Percentiles rank a stretch among this genome's conserved stretches.
Conservation (phyloP, 805 yeast species). For the Monosporozyma siamensis region DNA sequence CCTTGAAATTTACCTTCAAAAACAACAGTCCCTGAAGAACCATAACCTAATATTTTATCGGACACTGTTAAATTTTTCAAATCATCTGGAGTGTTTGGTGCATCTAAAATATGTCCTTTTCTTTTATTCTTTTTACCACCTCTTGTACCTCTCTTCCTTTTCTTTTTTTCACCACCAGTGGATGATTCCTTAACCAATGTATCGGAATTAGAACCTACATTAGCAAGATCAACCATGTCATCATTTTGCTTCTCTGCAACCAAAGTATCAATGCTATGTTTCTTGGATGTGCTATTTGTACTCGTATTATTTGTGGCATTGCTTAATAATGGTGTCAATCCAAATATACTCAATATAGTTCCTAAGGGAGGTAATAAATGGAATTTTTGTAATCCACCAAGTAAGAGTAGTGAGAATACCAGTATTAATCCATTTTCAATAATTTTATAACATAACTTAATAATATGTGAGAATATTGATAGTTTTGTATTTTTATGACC, state of each 20-base stretch:
- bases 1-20: constrained; percentile 83
- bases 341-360: constrained; percentile 26
- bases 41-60: constrained; percentile 78
- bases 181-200: background rate
- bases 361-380: constrained; percentile 29
- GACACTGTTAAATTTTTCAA: constrained; percentile 53
- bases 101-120: background rate
- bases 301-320: background rate
- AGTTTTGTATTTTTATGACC: background rate
- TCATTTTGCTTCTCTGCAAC: background rate
- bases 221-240: constrained; percentile 5
- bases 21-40: constrained; percentile 95
- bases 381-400: constrained; percentile 25
- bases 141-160: constrained; percentile 74
- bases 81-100: background rate
- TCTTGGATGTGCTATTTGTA: background rate
- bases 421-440: constrained; percentile 35
- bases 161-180: constrained; percentile 29
- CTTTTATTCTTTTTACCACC: constrained; percentile 59
- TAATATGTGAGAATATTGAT: constrained; percentile 4
- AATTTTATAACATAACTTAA: constrained; percentile 17
- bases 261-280: background rate
- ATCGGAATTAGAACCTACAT: constrained; percentile 3
- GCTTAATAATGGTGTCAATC: constrained; percentile 11
- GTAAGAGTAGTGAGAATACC: constrained; percentile 23